A percentile compares a stretch with the other conserved stretches of the same genome.
These are phyloP conservation scores for Musa beccarii DNA, from an alignment of 176 grass and related monocot genomes.

Conservation along the genomic window DNA sequence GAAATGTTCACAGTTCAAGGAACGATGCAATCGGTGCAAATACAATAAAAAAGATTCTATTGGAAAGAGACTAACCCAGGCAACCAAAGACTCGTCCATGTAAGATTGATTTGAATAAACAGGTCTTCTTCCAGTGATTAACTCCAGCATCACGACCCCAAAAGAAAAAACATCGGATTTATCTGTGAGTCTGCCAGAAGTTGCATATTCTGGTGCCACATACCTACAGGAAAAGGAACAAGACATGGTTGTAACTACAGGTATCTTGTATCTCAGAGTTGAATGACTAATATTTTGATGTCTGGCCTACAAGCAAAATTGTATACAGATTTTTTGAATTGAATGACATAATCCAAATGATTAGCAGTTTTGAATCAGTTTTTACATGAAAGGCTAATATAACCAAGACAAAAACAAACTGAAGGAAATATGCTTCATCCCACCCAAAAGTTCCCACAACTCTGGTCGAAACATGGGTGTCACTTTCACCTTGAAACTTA, in stretches of 20 bases:
- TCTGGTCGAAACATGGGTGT: slow-evolving; percentile 49
- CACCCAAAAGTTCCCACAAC: slow-evolving; percentile 82
- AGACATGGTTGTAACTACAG: not conserved
- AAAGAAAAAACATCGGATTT: slow-evolving; percentile 84
- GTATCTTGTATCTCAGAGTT: not conserved
- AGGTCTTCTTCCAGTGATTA: slow-evolving; percentile 68
- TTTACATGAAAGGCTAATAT: not conserved
- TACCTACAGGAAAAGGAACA: slow-evolving; percentile 37
- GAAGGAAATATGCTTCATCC: not conserved
- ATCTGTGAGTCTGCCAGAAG: slow-evolving; percentile 61
- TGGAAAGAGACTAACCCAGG: slow-evolving; percentile 42
- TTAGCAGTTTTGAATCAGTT: slow-evolving; percentile 1
- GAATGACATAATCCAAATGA: not conserved
- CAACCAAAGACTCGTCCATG: slow-evolving; percentile 35
- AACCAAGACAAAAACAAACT: not conserved
- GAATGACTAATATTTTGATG: not conserved
- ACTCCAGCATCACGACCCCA: slow-evolving; percentile 76
- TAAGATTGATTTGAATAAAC: slow-evolving; percentile 29
- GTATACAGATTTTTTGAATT: not conserved
- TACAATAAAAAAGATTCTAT: not conserved
- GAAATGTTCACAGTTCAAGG: not conserved
- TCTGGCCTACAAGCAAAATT: not conserved
- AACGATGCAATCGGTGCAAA: not conserved
- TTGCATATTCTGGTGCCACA: slow-evolving; percentile 69
- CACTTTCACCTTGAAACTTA: slow-evolving; percentile 40